These are phyloP conservation scores for Boletus sp. DNA, from an alignment of 1,284 basidiomycete species.

Conservation along the genomic window DNA sequence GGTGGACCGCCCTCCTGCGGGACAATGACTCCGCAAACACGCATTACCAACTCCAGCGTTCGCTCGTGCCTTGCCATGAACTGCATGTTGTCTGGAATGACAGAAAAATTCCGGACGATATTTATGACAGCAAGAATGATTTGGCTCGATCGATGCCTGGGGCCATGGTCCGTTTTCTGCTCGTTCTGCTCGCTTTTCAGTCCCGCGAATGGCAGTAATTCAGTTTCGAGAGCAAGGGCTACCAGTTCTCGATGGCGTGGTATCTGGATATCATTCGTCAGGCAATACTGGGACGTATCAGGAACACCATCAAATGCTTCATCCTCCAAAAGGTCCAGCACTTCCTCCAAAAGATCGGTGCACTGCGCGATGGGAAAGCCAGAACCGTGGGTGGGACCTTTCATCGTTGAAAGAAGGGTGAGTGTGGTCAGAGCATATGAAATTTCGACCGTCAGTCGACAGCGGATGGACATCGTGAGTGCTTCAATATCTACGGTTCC, in stretches of 20 bases:
- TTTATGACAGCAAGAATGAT: constrained; percentile 71
- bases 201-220: constrained; percentile 54
- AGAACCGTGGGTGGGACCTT: constrained; percentile 52
- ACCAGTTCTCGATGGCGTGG: constrained; percentile 65
- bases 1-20: constrained; percentile 39
- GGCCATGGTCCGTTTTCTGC: constrained; percentile 46
- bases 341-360: constrained; percentile 81
- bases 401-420: constrained; percentile 79
- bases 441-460: constrained; percentile 78
- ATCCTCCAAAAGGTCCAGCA: constrained; percentile 85
- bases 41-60: constrained; percentile 64
- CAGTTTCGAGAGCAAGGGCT: constrained; percentile 53
- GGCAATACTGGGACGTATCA: constrained; percentile 35
- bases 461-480: constrained; percentile 86
- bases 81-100: constrained; percentile 67
- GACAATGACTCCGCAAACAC: constrained; percentile 51
- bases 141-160: constrained; percentile 62
- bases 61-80: constrained; percentile 66
- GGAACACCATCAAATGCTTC: constrained; percentile 63
- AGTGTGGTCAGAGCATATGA: constrained; percentile 89
- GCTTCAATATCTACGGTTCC: constrained; percentile 87
- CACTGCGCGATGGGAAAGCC: constrained; percentile 77
- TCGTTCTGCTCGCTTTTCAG: constrained; percentile 46
- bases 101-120: constrained; percentile 84
- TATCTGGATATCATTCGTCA: constrained; percentile 37